Conservation (phyloP, 805 yeast species). For the Candida anglica region DNA sequence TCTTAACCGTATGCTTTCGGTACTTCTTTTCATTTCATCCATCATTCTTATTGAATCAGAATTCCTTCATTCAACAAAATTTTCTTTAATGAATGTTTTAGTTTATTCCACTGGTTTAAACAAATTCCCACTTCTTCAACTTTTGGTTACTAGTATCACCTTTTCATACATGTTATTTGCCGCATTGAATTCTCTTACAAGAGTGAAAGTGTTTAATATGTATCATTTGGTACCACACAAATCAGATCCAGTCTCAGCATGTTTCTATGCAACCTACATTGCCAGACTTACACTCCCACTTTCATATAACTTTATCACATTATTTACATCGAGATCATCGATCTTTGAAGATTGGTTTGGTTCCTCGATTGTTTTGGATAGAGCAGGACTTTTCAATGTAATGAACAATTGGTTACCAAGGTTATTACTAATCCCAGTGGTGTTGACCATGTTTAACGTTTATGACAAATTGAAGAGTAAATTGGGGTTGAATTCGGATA, state of each 20-base stretch:
- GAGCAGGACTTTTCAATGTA: constrained; percentile 64
- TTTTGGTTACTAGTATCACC: constrained; percentile 37
- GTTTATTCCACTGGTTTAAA: constrained; percentile 28
- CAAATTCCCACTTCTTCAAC: constrained; percentile 23
- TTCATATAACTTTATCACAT: constrained; percentile 71
- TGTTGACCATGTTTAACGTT: constrained; percentile 59
- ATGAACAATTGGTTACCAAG: constrained; percentile 77
- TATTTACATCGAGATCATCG: constrained; percentile 49
- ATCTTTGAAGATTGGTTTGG: constrained; percentile 74
- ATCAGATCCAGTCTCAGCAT: constrained; percentile 70
- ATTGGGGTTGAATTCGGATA: constrained; percentile 33
- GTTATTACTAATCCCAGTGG: constrained; percentile 64
- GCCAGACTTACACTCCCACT: constrained; percentile 81
- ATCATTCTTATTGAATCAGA: constrained; percentile 68
- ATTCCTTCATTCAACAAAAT: constrained; percentile 61
- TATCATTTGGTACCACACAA: constrained; percentile 70
- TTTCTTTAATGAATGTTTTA: constrained; percentile 57
- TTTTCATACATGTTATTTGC: constrained; percentile 67
- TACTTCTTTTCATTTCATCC: constrained; percentile 41
- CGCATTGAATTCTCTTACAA: constrained; percentile 62
- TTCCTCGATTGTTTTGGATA: constrained; percentile 58
- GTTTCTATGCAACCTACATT: constrained; percentile 76
- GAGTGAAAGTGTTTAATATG: constrained; percentile 66
- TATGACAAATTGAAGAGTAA: constrained; percentile 54
- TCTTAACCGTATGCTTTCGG: constrained; percentile 39